A percentile compares a stretch with the other conserved stretches of the same genome.
Evolutionary conservation across 2,329 filamentous ascomycete genomes (phyloP).

Genomic region (Fusarium globosum): DNA sequence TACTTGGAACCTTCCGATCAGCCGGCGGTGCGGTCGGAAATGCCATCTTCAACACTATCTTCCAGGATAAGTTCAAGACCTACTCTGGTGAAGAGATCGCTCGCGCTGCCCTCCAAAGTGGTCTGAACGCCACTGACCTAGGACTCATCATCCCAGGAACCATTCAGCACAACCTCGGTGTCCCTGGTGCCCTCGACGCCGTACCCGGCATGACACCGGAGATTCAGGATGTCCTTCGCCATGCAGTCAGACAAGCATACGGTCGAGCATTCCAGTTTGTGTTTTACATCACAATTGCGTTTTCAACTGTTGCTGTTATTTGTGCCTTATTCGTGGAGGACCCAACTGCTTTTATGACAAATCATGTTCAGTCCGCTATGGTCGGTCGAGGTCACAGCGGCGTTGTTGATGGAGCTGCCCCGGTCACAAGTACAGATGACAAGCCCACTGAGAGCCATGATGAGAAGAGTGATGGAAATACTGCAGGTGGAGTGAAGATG

Average conservation of each 20-base stretch:
- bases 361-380: conserved; percentile 22
- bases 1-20: conserved; percentile 19
- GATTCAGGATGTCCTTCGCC: background rate
- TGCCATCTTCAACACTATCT: conserved; percentile 22
- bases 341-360: conserved; percentile 19
- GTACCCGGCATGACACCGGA: background rate
- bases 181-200: background rate
- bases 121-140: background rate
- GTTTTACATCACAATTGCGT: conserved; percentile 17
- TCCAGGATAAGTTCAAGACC: conserved; percentile 12
- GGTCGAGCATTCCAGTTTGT: conserved; percentile 18
- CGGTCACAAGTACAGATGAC: rapidly evolving
- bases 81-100: conserved; percentile 14
- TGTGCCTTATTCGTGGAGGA: conserved; percentile 14
- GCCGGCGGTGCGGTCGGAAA: conserved; percentile 18
- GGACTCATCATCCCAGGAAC: conserved; percentile 5
- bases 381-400: background rate
- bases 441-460: background rate
- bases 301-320: conserved; percentile 4
- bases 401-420: background rate
- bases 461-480: background rate
- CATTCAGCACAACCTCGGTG: conserved; percentile 3
- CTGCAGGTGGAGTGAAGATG: background rate
- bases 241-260: conserved; percentile 8
- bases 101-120: background rate